Evolutionary conservation across 2,329 filamentous ascomycete genomes (phyloP), one percentile per base, ranked within the genome.

Genomic region (Ophiosphaerella narmari): DNA sequence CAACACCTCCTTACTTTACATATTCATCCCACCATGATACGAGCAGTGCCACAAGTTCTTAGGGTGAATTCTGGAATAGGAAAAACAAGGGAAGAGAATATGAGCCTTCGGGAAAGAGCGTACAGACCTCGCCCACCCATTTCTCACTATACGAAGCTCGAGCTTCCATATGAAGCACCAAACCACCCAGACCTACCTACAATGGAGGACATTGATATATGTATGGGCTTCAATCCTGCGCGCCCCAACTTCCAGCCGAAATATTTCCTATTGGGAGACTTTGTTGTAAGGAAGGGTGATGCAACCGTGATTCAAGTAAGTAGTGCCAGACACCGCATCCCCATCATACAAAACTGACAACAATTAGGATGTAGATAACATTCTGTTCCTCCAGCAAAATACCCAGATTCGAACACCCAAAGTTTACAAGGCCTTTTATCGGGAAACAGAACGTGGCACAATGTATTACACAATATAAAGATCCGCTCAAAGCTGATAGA

Each of bases 131-230:
- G 14, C 6, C 8, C 23, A 12, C 36, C 32, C 12, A 23, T 8
- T 21, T 38, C n/a, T 3, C 12, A 24, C 23, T 29, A n/a, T 13
- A 39, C 39, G 21, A 51, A 45, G n/a, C 39, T 51, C 7, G 29
- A 43, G 18, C 21, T 51, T 43, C 48, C 48, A n/a, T 51, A 43
- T 44, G 48, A 52, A 38, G 48, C 48, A 12, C 39, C 43, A n/a
- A 29, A 23, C n/a, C 48, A 52, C 29, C 48, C 48, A 12, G 39
- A 16, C 7, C 37, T 52, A 14, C 43, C 48, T 3, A 39, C 48
- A 9, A 3, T 43, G 4, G 39, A 40, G 13, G 43, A 52, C n/a
- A 40, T 52, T 14, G 31, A 41, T 24, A 18, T 24, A 24, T 14
- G 26, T 6, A 4, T 21, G 3, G 18, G 18, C 18, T 21, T 4